Evolutionary conservation across 2,329 filamentous ascomycete species (phyloP), one percentile per base, ranked within the genome.

Genomic region (Didymella exigua): DNA sequence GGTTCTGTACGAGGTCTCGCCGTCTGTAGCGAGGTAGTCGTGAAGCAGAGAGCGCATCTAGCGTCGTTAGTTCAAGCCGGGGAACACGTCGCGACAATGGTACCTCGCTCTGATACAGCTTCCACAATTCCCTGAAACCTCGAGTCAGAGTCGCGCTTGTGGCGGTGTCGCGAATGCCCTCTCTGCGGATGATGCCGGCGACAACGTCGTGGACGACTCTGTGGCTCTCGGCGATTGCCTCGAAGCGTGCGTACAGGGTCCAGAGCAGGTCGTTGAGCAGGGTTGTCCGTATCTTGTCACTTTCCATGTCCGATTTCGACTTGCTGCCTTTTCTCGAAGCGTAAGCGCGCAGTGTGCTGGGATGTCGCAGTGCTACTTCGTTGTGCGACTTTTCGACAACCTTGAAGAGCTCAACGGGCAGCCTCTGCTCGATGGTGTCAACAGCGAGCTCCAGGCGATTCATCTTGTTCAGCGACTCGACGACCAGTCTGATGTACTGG

Each of bases 91-190:
- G n/a, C 6, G 23, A 10, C 14, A n/a, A 24, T 16, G 62, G 38
- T 58, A 72, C 72, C 72, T 99, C 95, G 75, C 96, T 98, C 71
- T 99, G 95, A 68, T 97, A 93, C 7, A 99, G 80, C 71, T 97
- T 96, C 96, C 96, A 99, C 34, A 99, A 79, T 76, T 98, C 95
- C 69, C 93, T 95, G 77, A 99, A 99, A 51, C 92, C 92, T 50
- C 91, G 88, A 5, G 91, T 88, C 44, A 98, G 82, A 0, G 85
- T 82, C 78, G 79, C 88, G 43, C 66, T 72, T 79, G 74, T 86
- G 18, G 69, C 65, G 19, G 68, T 68, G 50, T 84, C 82, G 45
- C 72, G 75, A 44, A 81, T 73, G 75, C 89, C 89, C 70, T 98
- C 93, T 44, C 96, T 86, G 59, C 88, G 86, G 49, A 93, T 86